Evolutionary conservation across 768 basidiomycete genomes (phyloP).

Genomic region (Rossbeevera mucosa): DNA sequence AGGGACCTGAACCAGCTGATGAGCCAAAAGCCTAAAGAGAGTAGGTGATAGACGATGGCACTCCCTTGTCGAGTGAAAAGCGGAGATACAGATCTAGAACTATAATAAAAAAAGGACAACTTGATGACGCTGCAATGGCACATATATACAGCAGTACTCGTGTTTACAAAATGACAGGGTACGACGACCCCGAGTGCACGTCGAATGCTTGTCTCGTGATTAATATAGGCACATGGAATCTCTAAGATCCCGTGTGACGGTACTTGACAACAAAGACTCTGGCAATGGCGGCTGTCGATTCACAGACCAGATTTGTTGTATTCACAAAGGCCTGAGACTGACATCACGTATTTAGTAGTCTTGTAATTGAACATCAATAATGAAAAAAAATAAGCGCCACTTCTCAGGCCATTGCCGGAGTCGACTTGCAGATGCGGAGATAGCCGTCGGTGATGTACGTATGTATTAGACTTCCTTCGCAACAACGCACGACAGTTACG

Average conservation of each 20-base stretch:
- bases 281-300: neutral
- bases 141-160: neutral
- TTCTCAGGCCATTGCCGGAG: too few species aligned
- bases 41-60: neutral
- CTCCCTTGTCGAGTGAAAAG: neutral
- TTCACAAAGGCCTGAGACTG: too few species aligned
- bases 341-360: too few species aligned
- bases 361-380: too few species aligned
- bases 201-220: neutral
- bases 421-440: neutral
- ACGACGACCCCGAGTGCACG: neutral
- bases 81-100: neutral
- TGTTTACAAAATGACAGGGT: neutral
- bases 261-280: neutral
- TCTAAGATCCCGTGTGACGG: neutral
- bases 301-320: too few species aligned
- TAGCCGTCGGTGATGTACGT: neutral
- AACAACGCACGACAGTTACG: neutral
- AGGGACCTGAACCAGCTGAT: neutral
- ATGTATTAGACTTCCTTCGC: neutral
- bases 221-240: neutral
- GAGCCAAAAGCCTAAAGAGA: conserved; percentile 8
- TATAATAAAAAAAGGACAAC: neutral
- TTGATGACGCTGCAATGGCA: neutral
- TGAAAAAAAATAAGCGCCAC: too few species aligned